Base-by-base conservation (phyloP, 495 filamentous ascomycete species). In the Bombardia bombarda region DNA sequence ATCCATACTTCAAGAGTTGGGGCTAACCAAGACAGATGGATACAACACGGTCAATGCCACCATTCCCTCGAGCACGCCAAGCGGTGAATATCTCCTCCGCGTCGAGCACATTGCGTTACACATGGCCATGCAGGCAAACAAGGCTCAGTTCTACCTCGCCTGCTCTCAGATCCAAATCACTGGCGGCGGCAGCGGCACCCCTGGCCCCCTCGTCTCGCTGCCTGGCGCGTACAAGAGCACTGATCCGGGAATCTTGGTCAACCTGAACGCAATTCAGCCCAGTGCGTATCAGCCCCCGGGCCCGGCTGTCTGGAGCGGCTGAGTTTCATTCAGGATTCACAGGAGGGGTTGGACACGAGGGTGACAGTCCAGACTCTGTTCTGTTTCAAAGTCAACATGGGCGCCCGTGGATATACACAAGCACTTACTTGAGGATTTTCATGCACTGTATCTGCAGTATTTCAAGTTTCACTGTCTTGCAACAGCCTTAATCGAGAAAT, bases 141-240 rank as follows among this genome's bases (percentile, higher is more conserved):
- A 66, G 38, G 67, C 75, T 0, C 73, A 77, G 56, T 67, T 75
- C 49, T 78, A 76, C 39, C 47, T 75, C 22, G 57, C 69, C 0
- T 81, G 76, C 46, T 72, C 70, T 17, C 77, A 81, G 57, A 53
- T 81, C 46, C 73, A 69, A 34, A 67, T 79, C 38, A 71, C 65
- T 4, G 70, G 72, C 4, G 61, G 67, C 17, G 76, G 76, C 4
- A 68, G 40, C 38, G 65, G 61, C 4, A 64, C 44, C 6, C 75
- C 72, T 0, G 61, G 56, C 0, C 66, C 65, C 4, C 62, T 70
- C 1, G 72, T 74, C 2, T 45, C 66, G 14, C 60, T 78, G 35
- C 74, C 72, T 0, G 76, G 75, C 6, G 64, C 71, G n/a, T 78
- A 78, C 51, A 68, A 63, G 38, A 59, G 50, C 32, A 61, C 56